These are phyloP conservation scores for Triglochin maritima DNA, from an alignment of 106 monocot species.

Conservation along the genomic window DNA sequence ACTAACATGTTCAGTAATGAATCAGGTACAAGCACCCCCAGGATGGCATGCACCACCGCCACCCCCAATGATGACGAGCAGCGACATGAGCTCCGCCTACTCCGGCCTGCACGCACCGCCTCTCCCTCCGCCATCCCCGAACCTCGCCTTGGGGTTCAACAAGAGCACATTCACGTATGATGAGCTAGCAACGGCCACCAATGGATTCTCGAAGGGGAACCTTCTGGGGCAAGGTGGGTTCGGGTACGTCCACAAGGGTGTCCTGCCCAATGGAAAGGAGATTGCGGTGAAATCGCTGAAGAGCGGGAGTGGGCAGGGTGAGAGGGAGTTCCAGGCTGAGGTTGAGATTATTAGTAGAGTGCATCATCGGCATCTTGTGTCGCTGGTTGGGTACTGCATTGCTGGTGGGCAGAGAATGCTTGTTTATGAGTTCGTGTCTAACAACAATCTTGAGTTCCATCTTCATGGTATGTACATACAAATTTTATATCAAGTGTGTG, in stretches of 20 bases:
- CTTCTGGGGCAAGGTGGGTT: conserved; percentile 79
- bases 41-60: conserved; percentile 24
- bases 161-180: conserved; percentile 75
- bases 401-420: conserved; percentile 48
- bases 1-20: no score
- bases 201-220: conserved; percentile 43
- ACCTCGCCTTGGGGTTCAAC: conserved; percentile 14
- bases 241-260: conserved; percentile 71
- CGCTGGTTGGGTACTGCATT: conserved; percentile 81
- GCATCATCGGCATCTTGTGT: conserved; percentile 78
- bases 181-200: conserved; percentile 49
- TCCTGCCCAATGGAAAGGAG: conserved; percentile 61
- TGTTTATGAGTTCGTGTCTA: conserved; percentile 73
- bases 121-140: conserved; percentile 11
- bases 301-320: conserved; percentile 60
- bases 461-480: conserved; percentile 37
- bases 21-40: conserved; percentile 5
- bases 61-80: conserved; percentile 24
- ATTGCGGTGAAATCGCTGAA: conserved; percentile 78
- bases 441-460: conserved; percentile 68
- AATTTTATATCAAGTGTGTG: background rate
- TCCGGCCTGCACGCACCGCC: conserved; percentile 31
- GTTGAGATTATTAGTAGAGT: conserved; percentile 87
- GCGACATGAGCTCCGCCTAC: conserved; percentile 36
- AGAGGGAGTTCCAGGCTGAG: conserved; percentile 86